phyloP scores from a whole-genome alignment of 352 stramenopile species.

The Aphanomyces astaci region DNA sequence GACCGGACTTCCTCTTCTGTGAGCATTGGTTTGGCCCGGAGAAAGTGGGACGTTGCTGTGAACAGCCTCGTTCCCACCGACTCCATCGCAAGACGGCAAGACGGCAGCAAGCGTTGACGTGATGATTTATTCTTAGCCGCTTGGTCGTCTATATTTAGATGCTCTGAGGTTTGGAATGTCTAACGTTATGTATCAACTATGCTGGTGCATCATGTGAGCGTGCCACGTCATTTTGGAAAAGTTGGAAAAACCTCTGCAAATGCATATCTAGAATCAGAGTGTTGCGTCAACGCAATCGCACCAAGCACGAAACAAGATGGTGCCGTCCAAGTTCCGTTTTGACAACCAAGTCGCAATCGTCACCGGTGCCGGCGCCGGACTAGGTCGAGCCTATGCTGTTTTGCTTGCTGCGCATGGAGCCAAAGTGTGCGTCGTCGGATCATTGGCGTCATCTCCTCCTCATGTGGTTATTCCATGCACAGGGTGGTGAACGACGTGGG shows the following conservation, averaged over 20 bases:
- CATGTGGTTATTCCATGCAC: neutral
- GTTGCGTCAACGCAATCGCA: neutral
- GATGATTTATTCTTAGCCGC: neutral
- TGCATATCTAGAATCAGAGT: neutral
- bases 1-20: conserved; percentile 11
- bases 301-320: too few species aligned
- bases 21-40: conserved; percentile 17
- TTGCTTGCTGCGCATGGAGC: conserved; percentile 64
- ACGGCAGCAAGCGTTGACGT: too few species aligned
- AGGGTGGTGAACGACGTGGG: conserved; percentile 76
- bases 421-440: conserved; percentile 58
- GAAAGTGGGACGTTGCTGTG: conserved; percentile 7
- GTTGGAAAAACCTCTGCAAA: neutral
- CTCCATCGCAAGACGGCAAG: neutral
- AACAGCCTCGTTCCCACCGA: conserved; percentile 19
- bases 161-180: too few species aligned
- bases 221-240: neutral
- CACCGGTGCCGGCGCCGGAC: conserved; percentile 61
- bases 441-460: neutral
- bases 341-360: conserved; percentile 71
- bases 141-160: neutral
- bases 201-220: neutral
- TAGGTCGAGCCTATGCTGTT: conserved; percentile 67
- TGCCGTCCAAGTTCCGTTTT: conserved; percentile 51
- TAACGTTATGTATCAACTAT: too few species aligned